Conservation (phyloP, 2,329 filamentous ascomycete species). For the Dothistroma septosporum region DNA sequence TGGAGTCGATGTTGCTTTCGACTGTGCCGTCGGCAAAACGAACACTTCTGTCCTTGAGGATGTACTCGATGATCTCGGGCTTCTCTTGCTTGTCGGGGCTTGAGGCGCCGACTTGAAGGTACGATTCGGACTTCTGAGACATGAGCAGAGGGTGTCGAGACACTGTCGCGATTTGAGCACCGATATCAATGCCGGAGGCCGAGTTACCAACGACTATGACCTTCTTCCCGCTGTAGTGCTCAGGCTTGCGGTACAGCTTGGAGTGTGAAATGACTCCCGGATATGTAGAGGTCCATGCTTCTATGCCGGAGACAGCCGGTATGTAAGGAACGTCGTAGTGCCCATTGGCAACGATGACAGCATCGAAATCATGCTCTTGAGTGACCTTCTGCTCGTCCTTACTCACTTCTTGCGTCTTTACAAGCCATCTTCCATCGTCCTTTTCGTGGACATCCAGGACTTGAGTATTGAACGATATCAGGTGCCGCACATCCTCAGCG, state of each 20-base stretch:
- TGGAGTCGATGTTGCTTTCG: constrained; percentile 65
- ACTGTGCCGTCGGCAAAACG: constrained; percentile 62
- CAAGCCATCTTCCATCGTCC: constrained; percentile 51
- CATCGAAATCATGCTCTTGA: constrained; percentile 52
- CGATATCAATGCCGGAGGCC: constrained; percentile 80
- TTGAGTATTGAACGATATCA: constrained; percentile 67
- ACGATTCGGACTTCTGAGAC: constrained; percentile 54
- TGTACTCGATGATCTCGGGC: constrained; percentile 52
- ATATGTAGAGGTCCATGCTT: constrained; percentile 38
- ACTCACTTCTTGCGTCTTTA: constrained; percentile 45
- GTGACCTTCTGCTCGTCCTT: constrained; percentile 28
- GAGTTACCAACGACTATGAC: constrained; percentile 81
- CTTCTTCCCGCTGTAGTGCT: constrained; percentile 61
- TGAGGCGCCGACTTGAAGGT: constrained; percentile 37
- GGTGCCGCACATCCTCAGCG: constrained; percentile 60
- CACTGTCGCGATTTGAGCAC: constrained; percentile 64
- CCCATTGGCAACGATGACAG: constrained; percentile 46
- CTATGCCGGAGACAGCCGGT: constrained; percentile 40
- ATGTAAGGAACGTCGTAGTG: constrained; percentile 48
- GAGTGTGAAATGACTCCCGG: constrained; percentile 51
- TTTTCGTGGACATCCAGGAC: constrained; percentile 56
- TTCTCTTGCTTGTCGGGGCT: constrained; percentile 54
- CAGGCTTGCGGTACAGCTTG: constrained; percentile 70
- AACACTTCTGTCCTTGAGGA: constrained; percentile 57
- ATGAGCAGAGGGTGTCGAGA: constrained; percentile 61